Conservation (phyloP, 2,329 filamentous ascomycete genomes). For the Calonectria hawksworthii region DNA sequence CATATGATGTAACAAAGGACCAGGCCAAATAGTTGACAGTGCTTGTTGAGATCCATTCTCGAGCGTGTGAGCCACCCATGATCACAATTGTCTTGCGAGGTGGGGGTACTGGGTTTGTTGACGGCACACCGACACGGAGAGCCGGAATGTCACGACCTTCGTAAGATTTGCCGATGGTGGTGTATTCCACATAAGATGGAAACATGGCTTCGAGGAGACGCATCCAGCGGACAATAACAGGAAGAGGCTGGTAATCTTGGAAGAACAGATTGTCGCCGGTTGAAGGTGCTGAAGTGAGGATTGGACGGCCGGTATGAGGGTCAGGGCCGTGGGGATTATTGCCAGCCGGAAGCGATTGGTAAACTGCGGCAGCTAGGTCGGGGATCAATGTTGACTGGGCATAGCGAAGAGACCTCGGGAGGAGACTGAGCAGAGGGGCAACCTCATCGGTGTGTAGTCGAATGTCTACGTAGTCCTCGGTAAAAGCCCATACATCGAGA, state of each 20-base stretch:
- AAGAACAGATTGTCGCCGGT: slow-evolving; percentile 86
- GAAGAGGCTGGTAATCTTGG: slow-evolving; percentile 89
- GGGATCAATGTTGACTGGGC: slow-evolving; percentile 83
- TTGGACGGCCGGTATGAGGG: slow-evolving; percentile 46
- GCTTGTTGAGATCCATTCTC: slow-evolving; percentile 96
- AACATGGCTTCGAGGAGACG: slow-evolving; percentile 91
- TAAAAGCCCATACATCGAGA: slow-evolving; percentile 92
- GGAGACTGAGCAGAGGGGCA: slow-evolving; percentile 80
- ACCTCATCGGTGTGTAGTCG: slow-evolving; percentile 82
- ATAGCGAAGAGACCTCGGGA: slow-evolving; percentile 80
- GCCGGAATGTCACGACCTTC: slow-evolving; percentile 90
- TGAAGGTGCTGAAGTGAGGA: slow-evolving; percentile 49
- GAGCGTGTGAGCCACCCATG: slow-evolving; percentile 88
- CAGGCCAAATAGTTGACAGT: slow-evolving; percentile 94
- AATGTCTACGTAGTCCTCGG: slow-evolving; percentile 86
- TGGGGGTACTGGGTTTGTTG: slow-evolving; percentile 55
- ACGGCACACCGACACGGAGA: slow-evolving; percentile 78
- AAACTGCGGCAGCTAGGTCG: slow-evolving; percentile 83
- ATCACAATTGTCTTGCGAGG: slow-evolving; percentile 84
- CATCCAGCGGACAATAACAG: slow-evolving; percentile 92
- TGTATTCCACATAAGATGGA: slow-evolving; percentile 80
- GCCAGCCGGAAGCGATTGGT: slow-evolving; percentile 60
- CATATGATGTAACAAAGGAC: slow-evolving; percentile 86
- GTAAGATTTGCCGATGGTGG: slow-evolving; percentile 85
- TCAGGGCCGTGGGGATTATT: slow-evolving; percentile 33